Conservation (phyloP, 257 asterid genomes). For the Solanum paucissectum region DNA sequence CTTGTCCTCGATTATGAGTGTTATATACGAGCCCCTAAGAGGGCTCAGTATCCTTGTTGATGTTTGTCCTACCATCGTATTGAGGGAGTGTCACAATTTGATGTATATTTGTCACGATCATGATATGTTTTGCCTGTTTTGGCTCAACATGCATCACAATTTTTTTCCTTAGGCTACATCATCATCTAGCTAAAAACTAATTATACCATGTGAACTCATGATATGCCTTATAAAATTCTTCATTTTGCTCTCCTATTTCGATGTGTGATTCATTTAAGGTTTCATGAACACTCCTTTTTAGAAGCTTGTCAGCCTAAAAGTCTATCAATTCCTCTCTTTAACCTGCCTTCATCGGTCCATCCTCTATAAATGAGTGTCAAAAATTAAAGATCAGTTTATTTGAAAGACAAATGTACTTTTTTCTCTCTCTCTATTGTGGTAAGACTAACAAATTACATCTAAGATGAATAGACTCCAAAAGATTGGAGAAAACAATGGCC, state of each 20-base stretch:
- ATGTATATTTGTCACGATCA: background rate
- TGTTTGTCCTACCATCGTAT: background rate
- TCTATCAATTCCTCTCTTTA: background rate
- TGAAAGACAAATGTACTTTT: background rate
- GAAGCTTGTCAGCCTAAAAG: background rate
- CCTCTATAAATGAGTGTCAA: background rate
- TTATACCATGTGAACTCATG: background rate
- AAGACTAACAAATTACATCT: background rate
- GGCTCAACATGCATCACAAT: background rate
- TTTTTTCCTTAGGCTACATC: background rate
- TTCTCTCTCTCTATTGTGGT: background rate
- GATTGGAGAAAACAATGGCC: background rate
- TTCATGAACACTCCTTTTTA: background rate
- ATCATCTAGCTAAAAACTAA: background rate
- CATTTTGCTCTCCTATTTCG: background rate
- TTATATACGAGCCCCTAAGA: no score
- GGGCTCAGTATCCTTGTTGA: background rate
- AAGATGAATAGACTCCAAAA: background rate
- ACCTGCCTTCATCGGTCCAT: background rate
- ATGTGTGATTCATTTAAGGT: background rate
- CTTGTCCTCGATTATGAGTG: fast-evolving
- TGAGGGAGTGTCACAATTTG: background rate
- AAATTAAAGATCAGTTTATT: background rate
- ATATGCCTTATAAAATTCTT: background rate
- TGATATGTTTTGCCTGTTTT: background rate